phyloP scores from a whole-genome alignment of 495 filamentous ascomycete genomes.

The Neurospora sublineolata region DNA sequence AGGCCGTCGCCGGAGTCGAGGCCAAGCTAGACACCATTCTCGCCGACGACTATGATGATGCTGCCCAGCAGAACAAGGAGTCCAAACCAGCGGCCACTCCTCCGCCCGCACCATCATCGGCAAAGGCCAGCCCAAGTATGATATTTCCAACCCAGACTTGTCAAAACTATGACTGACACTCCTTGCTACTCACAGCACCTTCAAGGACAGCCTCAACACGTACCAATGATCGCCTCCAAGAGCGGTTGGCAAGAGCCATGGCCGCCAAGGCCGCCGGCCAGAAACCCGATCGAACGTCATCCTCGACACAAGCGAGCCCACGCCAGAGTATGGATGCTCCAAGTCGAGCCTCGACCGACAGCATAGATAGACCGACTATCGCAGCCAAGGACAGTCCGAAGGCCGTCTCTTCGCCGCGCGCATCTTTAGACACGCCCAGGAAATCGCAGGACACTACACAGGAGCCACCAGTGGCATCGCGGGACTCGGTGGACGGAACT shows the following conservation, averaged over 20 bases:
- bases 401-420: slow-evolving; percentile 8
- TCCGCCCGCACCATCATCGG: slow-evolving; percentile 17
- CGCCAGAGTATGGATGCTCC: slow-evolving; percentile 23
- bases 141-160: neutral
- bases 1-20: slow-evolving; percentile 89
- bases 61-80: slow-evolving; percentile 20
- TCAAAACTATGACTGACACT: slow-evolving; percentile 7
- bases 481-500: neutral
- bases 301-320: slow-evolving; percentile 19
- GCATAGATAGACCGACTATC: slow-evolving; percentile 9
- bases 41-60: slow-evolving; percentile 54
- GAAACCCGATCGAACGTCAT: slow-evolving; percentile 3
- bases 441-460: slow-evolving; percentile 5
- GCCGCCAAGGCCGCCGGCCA: slow-evolving; percentile 30
- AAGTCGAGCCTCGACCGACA: slow-evolving; percentile 20
- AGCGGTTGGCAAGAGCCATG: slow-evolving; percentile 59
- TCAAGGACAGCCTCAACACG: slow-evolving; percentile 43
- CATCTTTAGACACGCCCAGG: slow-evolving; percentile 12
- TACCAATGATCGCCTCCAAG: slow-evolving; percentile 70
- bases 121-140: slow-evolving; percentile 20
- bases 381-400: slow-evolving; percentile 5
- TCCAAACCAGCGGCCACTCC: slow-evolving; percentile 10
- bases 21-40: slow-evolving; percentile 86
- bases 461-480: neutral
- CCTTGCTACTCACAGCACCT: slow-evolving; percentile 16